Conservation (phyloP, 163 green algal species). For the Prototheca cutis region DNA sequence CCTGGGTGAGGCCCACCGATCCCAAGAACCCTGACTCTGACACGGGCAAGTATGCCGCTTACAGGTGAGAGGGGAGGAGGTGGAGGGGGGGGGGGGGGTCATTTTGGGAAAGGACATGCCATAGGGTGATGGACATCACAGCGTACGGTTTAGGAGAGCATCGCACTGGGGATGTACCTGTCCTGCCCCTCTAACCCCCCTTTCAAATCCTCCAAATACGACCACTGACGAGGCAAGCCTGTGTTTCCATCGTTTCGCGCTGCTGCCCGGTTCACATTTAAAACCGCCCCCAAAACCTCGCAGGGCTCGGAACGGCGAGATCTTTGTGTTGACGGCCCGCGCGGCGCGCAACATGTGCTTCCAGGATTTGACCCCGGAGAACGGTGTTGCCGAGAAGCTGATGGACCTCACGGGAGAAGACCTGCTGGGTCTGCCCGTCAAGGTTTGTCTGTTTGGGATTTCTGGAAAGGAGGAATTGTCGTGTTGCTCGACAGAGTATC, state of each 20-base stretch:
- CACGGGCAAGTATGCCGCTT: conserved; percentile 80
- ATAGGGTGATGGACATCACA: too few species aligned
- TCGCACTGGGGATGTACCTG: too few species aligned
- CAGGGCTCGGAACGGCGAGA: conserved; percentile 51
- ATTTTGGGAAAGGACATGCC: too few species aligned
- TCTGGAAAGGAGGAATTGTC: too few species aligned
- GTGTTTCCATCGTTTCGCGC: too few species aligned
- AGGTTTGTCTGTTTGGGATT: too few species aligned
- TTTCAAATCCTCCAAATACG: too few species aligned
- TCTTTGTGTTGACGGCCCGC: conserved; percentile 81
- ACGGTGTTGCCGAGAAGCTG: conserved; percentile 65
- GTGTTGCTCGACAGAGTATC: too few species aligned
- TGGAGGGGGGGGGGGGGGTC: not conserved
- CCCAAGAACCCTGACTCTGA: not conserved
- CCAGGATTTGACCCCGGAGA: conserved; percentile 44
- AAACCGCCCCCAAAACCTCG: not conserved
- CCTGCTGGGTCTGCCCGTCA: conserved; percentile 82
- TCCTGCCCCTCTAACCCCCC: too few species aligned
- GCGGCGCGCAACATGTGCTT: conserved; percentile 85
- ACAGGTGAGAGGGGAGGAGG: conserved; percentile 23
- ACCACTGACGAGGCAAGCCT: too few species aligned
- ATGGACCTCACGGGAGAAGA: conserved; percentile 75
- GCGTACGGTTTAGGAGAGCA: too few species aligned
- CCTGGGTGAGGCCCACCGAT: conserved; percentile 84
- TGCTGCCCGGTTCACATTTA: too few species aligned